Evolutionary conservation across 495 filamentous ascomycete species (phyloP), one percentile per base, ranked within the genome.

Genomic region (Penicillium waksmanii): DNA sequence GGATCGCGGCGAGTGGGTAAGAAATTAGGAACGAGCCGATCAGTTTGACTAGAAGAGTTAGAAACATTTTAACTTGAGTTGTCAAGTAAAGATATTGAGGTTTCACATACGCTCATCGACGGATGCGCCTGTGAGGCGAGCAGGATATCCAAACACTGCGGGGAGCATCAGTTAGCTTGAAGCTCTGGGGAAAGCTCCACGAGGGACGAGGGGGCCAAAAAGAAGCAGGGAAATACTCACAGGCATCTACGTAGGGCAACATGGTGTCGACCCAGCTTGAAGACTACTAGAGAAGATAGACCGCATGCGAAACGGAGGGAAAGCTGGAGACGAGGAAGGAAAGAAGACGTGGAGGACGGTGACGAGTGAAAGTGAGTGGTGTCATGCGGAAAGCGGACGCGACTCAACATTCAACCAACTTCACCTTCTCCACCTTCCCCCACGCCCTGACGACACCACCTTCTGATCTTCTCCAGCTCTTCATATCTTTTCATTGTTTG

Each of bases 11-110:
- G 53, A 98, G 83, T 11, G 95, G 95, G 71, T 97, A 98, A 33
- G 96, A 97, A 27, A 97, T 73, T 43, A 98, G 82, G 73, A 98
- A 94, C 15, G 92, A 91, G 72, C 87, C 87, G 64, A 97, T 87
- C 69, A 98, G 88, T 70, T 98, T 98, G 54, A 98, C 94, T 98
- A 58, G 55, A 57, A 47, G 38, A 17, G 8, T 17, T 44, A 12
- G 60, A 64, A 51, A 58, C 60, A 54, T 21, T 57, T 33, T 9
- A 36, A 54, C 36, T 27, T 7, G 15, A 27, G 15, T 4, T 40
- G 21, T 34, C 40, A 50, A 35, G 5, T 43, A 8, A 35, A n/a
- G 15, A 27, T 36, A 34, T 25, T 27, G 17, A 55, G 21, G 34
- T 19, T 54, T 21, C 15, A 66, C 86, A 58, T 85, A 96, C 93